Conservation (phyloP, 345 rosid species). For the Lenwebbia sp. region DNA sequence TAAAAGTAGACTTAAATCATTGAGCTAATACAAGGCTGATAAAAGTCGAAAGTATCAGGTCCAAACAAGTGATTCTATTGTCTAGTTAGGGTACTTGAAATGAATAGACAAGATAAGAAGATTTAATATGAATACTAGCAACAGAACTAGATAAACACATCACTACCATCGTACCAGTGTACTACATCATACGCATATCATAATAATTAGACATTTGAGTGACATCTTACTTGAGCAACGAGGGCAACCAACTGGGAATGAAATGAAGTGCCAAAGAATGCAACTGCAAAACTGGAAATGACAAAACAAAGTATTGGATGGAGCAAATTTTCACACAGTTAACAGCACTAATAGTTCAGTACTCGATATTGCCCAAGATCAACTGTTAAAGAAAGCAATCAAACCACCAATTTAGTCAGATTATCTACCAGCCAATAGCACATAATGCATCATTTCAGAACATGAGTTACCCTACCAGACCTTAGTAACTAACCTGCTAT, state of each 20-base stretch:
- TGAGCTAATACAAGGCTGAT: not conserved
- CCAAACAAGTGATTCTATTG: not conserved
- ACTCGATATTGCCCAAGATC: not conserved
- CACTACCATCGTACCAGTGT: not conserved
- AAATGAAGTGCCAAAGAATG: slow-evolving; percentile 56
- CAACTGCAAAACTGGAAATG: slow-evolving; percentile 68
- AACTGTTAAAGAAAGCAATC: not conserved
- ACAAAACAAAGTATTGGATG: not conserved
- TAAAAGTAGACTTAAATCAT: not conserved
- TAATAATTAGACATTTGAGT: not conserved
- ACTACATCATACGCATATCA: not conserved
- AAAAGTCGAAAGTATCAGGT: not conserved
- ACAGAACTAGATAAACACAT: not conserved
- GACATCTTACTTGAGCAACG: not conserved
- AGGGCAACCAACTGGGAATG: slow-evolving; percentile 21
- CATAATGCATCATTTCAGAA: not conserved
- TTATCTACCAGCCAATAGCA: not conserved
- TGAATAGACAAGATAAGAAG: not conserved
- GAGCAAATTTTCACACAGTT: not conserved
- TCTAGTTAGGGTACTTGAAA: not conserved
- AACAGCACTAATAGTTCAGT: not conserved
- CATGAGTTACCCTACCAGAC: not conserved
- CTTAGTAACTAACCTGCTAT: not conserved
- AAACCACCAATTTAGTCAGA: not conserved
- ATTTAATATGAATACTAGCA: not conserved